Evolutionary conservation across 2,329 filamentous ascomycete species (phyloP).

Genomic region (Neocucurbitaria cava): DNA sequence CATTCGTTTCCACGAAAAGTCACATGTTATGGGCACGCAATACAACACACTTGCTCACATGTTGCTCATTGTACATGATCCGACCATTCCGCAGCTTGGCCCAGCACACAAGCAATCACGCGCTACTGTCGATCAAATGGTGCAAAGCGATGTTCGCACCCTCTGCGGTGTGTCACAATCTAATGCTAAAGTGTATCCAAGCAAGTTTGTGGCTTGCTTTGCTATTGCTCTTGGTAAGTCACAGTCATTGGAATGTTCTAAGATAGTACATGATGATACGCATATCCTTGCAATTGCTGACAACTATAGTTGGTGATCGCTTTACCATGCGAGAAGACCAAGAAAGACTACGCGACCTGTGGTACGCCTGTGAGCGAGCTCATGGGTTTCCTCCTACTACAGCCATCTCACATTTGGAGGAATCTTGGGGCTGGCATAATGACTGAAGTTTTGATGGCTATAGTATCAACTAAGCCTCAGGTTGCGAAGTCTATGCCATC

Average conservation of each 20-base stretch:
- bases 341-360: slow-evolving; percentile 37
- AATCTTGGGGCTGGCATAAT: slow-evolving; percentile 45
- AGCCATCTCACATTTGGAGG: slow-evolving; percentile 41
- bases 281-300: slow-evolving; percentile 8
- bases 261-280: neutral
- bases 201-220: slow-evolving; percentile 47
- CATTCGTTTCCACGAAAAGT: slow-evolving; percentile 44
- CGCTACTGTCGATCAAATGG: slow-evolving; percentile 38
- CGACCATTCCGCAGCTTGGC: slow-evolving; percentile 46
- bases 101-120: slow-evolving; percentile 43
- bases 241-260: neutral
- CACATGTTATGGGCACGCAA: slow-evolving; percentile 42
- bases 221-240: slow-evolving; percentile 43
- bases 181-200: slow-evolving; percentile 43
- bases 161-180: slow-evolving; percentile 45
- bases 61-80: slow-evolving; percentile 45
- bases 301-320: slow-evolving; percentile 40
- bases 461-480: neutral
- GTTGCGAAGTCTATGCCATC: neutral
- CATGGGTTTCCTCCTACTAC: slow-evolving; percentile 46
- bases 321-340: slow-evolving; percentile 42
- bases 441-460: neutral
- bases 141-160: slow-evolving; percentile 45
- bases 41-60: slow-evolving; percentile 47
- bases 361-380: slow-evolving; percentile 39